Evolutionary conservation across 1,139 yeast species (phyloP), one percentile per base, ranked within the genome.

Genomic region (Nadsonia commutata): DNA sequence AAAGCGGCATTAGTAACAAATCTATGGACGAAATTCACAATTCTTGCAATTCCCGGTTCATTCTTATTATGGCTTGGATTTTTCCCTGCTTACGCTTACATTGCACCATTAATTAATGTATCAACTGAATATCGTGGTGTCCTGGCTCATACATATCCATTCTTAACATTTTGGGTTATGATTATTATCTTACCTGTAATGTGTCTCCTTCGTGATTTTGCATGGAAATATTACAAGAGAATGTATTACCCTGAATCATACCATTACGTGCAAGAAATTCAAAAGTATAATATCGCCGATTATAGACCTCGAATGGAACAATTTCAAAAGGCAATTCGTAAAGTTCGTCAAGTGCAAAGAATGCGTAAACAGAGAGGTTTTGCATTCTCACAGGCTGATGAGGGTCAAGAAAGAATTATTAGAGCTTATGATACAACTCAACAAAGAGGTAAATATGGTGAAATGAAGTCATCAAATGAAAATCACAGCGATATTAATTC

Each of bases 331-430:
- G 96, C 98, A 5, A 90, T 93, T 47, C 74, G 97, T 58, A 90
- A 88, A 59, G 97, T 90, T 37, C 80, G 99, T 62, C 98, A 93
- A 62, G 97, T 93, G 33, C 96, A 90, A 62, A 75, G 99, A 62
- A 88, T 90, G 81, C 84, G 94, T 59, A 93, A 90, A 58, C 98
- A 90, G 66, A 80, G 98, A 64, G 98, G 98, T 18, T 93, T 85
- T 70, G 99, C 99, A 1, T 93, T 90, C 56, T 86, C 97, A 2
- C 98, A 90, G 63, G 90, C 84, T 43, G 95, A 86, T 52, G 94
- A 83, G 53, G 94, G 94, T 41, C 97, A 90, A 63, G 94, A 85
- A 50, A 78, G 80, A 57, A 76, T 93, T 50, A 80, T 93, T 43
- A 74, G 98, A 56, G 84, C 94, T 66, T 93, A 93, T 56, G 98